Base-by-base conservation (phyloP, 192 early-diverging fungal genomes). In the Entrophospora sp. region DNA sequence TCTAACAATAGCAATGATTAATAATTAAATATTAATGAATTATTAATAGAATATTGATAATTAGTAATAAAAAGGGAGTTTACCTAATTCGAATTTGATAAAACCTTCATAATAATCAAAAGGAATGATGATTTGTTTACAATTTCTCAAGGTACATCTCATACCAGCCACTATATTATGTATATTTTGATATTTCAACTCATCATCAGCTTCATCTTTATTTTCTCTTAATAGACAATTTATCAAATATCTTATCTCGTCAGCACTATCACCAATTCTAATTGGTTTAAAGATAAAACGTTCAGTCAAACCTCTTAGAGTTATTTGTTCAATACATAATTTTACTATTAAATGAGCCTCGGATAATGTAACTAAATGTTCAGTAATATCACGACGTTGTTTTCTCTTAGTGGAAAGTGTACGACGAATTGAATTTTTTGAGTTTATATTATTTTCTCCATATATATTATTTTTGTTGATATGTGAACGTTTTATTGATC, bases 21-120 rank as follows among this genome's bases (percentile, higher is more conserved):
- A 37, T 34, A 24, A 14, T 31, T 32, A 31, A 28, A 28, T 28
- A 16, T 32, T 28, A 13, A 0, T 16, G 6, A 52, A 32, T 18
- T 16, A 30, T 31, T 45, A 45, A 45, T 4, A 45, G 5, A n/a
- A 45, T 32, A 18, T 27, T 34, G 30, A 16, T 5, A 32, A 32
- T 31, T 31, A 32, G n/a, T 18, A 32, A 1, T 1, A 53, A 53
- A 25, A 32, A 55, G 8, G 4, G 18, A 25, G 28, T 30, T 55
- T 66, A 66, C 64, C 64, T 30, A 42, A 30, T 36, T 66, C 64
- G 31, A 55, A 42, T 36, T 38, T 28, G n/a, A 66, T 51, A 42
- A 66, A 66, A 30, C 55, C 37, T 42, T 66, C 64, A 20, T 66
- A 66, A 43, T 36, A 36, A 24, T 55, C n/a, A 55, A 55, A 66